Evolutionary conservation across 75 land plant genomes (phyloP), one percentile per base, ranked within the genome.

Genomic region (Azolla pinnata): DNA sequence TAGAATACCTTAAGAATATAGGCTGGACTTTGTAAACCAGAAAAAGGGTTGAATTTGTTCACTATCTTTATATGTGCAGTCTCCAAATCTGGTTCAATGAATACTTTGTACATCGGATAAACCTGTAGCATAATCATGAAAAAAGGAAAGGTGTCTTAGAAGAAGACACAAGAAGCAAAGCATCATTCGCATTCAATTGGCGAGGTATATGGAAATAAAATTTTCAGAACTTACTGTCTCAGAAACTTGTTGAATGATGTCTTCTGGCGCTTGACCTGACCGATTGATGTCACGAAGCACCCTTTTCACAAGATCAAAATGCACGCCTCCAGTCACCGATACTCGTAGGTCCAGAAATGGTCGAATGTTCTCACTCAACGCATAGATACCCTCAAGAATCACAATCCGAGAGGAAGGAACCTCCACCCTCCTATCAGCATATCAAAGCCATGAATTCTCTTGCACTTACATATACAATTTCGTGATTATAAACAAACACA

Each of bases 221-320:
- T 38, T 38, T 8, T 7, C 42, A 38, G 42, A 14, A 38, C 69
- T 29, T 23, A 72, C 75, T 7, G 75, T 72, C 35, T 72, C 75
- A 28, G 75, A 68, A 60, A 72, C 62, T 51, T 72, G 75, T 28
- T 69, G 53, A 31, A 72, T 72, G 29, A 72, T 72, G 10, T 72
- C 75, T 35, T 61, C 65, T 8, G 73, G 75, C 17, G 53, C 75
- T 56, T 72, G 75, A 30, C 73, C 64, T 54, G 73, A 68, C 23
- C 75, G 47, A 16, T 61, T 48, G 12, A 72, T 72, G 56, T 72
- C 75, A 47, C 75, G 63, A 8, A 72, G 33, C 29, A 72, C 75
- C 74, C 75, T 50, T 33, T 72, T 72, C 5, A 72, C 75, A 44
- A 72, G 75, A 61, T 72, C 75, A 68, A 72, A 72, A 44, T 72